Conservation (phyloP, 768 basidiomycete species). For the Tylopilus sp. region DNA sequence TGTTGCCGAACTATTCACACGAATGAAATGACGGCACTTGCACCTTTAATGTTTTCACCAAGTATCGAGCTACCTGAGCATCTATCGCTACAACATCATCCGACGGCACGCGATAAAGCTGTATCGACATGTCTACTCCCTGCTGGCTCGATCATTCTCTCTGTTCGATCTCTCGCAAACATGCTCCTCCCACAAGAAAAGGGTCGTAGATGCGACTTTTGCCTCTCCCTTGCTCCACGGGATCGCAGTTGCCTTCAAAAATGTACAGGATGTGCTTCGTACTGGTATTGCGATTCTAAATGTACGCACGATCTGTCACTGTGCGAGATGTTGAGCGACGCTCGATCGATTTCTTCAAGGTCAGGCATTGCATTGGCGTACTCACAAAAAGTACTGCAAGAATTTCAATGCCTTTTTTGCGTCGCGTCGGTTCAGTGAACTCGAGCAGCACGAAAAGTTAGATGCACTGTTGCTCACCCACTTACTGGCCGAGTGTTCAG, state of each 20-base stretch:
- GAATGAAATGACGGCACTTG: neutral
- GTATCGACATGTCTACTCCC: conserved; percentile 38
- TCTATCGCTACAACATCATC: conserved; percentile 40
- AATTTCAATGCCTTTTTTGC: conserved; percentile 43
- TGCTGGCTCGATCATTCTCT: conserved; percentile 50
- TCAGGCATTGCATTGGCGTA: conserved; percentile 65
- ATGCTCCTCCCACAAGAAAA: conserved; percentile 56
- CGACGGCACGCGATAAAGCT: conserved; percentile 49
- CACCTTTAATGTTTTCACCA: conserved; percentile 7
- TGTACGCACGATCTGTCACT: conserved; percentile 52
- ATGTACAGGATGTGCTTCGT: conserved; percentile 65
- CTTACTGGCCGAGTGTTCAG: conserved; percentile 42
- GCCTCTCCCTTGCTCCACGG: conserved; percentile 39
- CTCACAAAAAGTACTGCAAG: conserved; percentile 71
- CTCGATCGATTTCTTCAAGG: conserved; percentile 39
- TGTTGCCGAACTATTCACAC: neutral
- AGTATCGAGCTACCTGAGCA: conserved; percentile 4
- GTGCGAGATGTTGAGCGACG: conserved; percentile 8
- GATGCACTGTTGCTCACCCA: conserved; percentile 67
- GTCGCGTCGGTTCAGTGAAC: conserved; percentile 44
- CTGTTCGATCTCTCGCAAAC: conserved; percentile 42
- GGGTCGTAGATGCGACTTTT: conserved; percentile 63
- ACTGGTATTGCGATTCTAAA: conserved; percentile 67
- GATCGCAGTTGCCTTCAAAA: conserved; percentile 38
- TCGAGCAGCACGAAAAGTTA: conserved; percentile 51